Evolutionary conservation across 257 asterid genomes (phyloP).

Genomic region (Solanum tarijense): DNA sequence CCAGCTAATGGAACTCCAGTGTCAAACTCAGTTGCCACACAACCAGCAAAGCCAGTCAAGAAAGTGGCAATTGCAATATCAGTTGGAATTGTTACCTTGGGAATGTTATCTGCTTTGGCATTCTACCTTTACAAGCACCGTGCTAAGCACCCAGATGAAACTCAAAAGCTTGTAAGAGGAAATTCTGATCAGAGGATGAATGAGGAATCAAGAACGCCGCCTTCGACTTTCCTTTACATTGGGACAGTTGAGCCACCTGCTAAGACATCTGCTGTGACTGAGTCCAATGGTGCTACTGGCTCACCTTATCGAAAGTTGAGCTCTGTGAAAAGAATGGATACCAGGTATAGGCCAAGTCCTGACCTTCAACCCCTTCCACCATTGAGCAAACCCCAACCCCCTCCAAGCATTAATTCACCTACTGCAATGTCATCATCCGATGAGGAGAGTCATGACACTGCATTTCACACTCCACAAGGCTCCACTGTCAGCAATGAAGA

Average conservation of each 20-base stretch:
- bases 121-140: constrained; percentile 50
- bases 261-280: constrained; percentile 19
- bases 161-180: constrained; percentile 53
- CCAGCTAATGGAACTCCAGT: constrained; percentile 24
- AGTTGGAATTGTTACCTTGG: constrained; percentile 51
- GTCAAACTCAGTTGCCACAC: constrained; percentile 26
- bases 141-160: constrained; percentile 26
- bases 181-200: constrained; percentile 24
- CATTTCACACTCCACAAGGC: constrained; percentile 87
- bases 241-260: constrained; percentile 91
- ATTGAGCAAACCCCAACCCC: constrained; percentile 64
- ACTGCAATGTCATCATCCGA: constrained; percentile 94
- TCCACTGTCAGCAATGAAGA: constrained; percentile 65
- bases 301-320: constrained; percentile 72
- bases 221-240: constrained; percentile 71
- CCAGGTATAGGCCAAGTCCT: constrained; percentile 86
- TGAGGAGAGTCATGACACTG: constrained; percentile 68
- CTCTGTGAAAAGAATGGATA: constrained; percentile 48
- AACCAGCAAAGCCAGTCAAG: constrained; percentile 30
- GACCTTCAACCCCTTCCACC: constrained; percentile 98
- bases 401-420: constrained; percentile 52
- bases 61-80: constrained; percentile 55
- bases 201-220: constrained; percentile 66
- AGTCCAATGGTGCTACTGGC: constrained; percentile 23
- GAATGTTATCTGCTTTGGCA: constrained; percentile 48